phyloP scores from a whole-genome alignment of 169 alveolate species.

The Cryptosporidium parvum region DNA sequence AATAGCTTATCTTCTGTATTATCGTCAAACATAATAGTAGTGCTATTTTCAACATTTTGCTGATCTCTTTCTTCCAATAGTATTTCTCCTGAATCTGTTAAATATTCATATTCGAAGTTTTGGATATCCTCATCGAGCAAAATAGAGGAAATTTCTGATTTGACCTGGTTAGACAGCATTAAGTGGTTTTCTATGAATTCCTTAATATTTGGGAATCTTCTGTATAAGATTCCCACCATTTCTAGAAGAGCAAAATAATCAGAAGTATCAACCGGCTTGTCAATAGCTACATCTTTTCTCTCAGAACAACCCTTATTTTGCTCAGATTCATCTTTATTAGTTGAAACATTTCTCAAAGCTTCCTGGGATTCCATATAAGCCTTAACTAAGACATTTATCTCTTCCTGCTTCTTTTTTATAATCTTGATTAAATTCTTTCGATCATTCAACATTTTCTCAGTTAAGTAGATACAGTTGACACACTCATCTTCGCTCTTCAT shows the following conservation, averaged over 20 bases:
- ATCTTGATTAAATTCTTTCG: constrained; percentile 11
- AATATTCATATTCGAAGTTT: constrained; percentile 3
- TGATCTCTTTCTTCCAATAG: background rate
- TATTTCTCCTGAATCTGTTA: constrained; percentile 25
- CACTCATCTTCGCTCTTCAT: constrained; percentile 23
- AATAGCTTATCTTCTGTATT: constrained; percentile 1
- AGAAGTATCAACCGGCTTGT: background rate
- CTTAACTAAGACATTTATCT: constrained; percentile 22
- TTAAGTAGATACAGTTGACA: constrained; percentile 48
- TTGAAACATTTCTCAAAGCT: background rate
- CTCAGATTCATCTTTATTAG: background rate
- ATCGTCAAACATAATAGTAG: background rate
- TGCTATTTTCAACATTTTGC: background rate
- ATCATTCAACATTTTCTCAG: constrained; percentile 36
- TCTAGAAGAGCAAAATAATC: constrained; percentile 34
- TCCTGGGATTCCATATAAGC: constrained; percentile 53
- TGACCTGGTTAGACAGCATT: constrained; percentile 15
- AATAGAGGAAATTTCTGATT: constrained; percentile 20
- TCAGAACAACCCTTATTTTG: background rate
- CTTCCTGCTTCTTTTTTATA: constrained; percentile 50
- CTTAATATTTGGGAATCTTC: constrained; percentile 40
- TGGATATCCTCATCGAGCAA: background rate
- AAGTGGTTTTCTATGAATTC: constrained; percentile 40
- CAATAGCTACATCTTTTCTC: background rate
- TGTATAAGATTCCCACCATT: constrained; percentile 33